Evolutionary conservation across 306 rosid genomes (phyloP), one percentile per base, ranked within the genome.

Genomic region (Vigna hirtella): DNA sequence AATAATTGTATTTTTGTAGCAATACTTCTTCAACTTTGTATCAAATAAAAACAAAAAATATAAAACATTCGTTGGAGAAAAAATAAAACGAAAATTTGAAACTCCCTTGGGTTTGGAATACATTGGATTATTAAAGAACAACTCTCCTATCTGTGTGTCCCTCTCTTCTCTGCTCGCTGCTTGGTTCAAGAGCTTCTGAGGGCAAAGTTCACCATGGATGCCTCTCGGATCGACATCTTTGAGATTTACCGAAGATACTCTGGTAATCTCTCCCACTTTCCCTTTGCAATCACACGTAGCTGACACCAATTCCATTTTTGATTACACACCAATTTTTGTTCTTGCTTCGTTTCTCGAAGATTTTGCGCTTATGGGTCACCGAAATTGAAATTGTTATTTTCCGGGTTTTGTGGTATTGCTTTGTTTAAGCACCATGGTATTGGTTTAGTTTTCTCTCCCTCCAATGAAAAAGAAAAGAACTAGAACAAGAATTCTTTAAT

Each of bases 191-290:
- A 45, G 70, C 83, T 55, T 72, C 66, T 61, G 69, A 78, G 82
- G 78, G 79, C 84, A 57, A 82, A 68, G 49, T 82, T 55, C 73
- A 45, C 82, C 73, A 88, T 91, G 91, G 91, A 86, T 91, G 83
- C 86, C 24, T 82, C 79, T 78, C 79, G 70, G 62, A 86, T 85
- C 83, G 91, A 91, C 64, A 87, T 93, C 80, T 83, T 77, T 45
- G 85, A 90, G 81, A 85, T 89, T 85, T 96, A 93, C 77, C 91
- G 89, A 50, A 89, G 87, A 66, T 96, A 67, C 77, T 89, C 83
- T 70, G 93, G 99, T 95, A 83, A 66, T 73, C 28, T 17, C 78
- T 5, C 11, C 15, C 49, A 45, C 55, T 34, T 26, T n/a, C 18
- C 15, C 58, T 61, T 9, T 24, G 9, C 12, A 53, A 32, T 69